Percentiles rank a stretch among this genome's conserved stretches.
phyloP scores from a whole-genome alignment of 2,329 filamentous ascomycete genomes.

The Nannizzia gypsea region DNA sequence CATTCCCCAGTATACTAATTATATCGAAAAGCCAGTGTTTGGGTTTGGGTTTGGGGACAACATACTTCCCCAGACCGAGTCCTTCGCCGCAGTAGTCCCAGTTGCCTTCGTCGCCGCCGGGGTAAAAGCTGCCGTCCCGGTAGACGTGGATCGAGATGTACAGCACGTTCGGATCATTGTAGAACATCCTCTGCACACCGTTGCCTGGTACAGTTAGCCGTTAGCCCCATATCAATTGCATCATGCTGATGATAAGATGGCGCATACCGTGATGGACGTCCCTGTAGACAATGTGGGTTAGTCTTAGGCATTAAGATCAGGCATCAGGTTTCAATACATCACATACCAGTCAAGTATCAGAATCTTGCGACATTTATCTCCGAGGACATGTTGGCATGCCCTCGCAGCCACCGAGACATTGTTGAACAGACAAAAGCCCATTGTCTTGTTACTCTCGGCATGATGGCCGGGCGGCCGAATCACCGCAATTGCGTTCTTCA shows the following conservation, averaged over 20 bases:
- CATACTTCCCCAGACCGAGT: slow-evolving; percentile 44
- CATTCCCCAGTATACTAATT: too few species aligned
- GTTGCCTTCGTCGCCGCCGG: slow-evolving; percentile 48
- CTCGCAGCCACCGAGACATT: slow-evolving; percentile 90
- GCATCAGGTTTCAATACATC: neutral
- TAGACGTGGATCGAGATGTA: slow-evolving; percentile 95
- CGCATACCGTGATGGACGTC: slow-evolving; percentile 51
- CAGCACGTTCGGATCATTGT: slow-evolving; percentile 83
- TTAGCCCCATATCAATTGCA: neutral
- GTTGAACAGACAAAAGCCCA: slow-evolving; percentile 97
- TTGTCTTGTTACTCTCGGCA: slow-evolving; percentile 71
- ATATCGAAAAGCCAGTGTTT: too few species aligned
- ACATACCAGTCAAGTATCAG: slow-evolving; percentile 88
- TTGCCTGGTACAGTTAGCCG: slow-evolving; percentile 55
- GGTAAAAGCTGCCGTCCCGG: slow-evolving; percentile 73
- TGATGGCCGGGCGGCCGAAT: slow-evolving; percentile 94
- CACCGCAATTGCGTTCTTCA: slow-evolving; percentile 92
- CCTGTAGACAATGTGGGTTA: slow-evolving; percentile 28
- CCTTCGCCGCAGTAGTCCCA: slow-evolving; percentile 49
- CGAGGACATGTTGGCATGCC: slow-evolving; percentile 72
- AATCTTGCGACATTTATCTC: slow-evolving; percentile 71
- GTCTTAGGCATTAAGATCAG: too few species aligned
- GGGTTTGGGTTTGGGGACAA: too few species aligned
- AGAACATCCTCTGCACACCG: slow-evolving; percentile 92
- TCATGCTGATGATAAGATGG: neutral